Conservation (phyloP, 192 early-diverging fungal genomes). For the Podila clonocystis region DNA sequence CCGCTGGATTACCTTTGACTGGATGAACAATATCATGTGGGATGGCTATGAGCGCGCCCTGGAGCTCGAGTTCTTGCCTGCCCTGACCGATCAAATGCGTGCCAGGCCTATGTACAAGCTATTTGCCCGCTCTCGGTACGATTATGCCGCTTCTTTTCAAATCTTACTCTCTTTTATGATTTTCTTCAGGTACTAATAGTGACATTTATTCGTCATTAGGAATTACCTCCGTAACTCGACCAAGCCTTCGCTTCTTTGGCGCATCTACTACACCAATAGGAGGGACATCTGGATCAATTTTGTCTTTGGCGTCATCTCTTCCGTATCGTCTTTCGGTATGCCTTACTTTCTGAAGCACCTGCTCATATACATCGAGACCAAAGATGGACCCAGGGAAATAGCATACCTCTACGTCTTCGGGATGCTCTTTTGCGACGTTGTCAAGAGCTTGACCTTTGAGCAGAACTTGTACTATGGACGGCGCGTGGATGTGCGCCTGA, state of each 20-base stretch:
- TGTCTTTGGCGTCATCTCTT: conserved; percentile 40
- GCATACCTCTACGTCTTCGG: conserved; percentile 61
- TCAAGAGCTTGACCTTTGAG: conserved; percentile 53
- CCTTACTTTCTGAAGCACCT: conserved; percentile 59
- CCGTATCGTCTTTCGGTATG: conserved; percentile 57
- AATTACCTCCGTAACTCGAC: conserved; percentile 7
- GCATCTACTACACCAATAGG: conserved; percentile 33
- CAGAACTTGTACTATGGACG: conserved; percentile 62
- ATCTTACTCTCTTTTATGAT: neutral
- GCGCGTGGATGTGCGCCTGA: conserved; percentile 61
- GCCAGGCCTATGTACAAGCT: conserved; percentile 44
- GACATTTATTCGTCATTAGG: conserved; percentile 1
- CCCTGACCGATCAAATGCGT: conserved; percentile 45
- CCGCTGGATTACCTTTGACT: conserved; percentile 44
- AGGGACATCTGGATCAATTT: conserved; percentile 45
- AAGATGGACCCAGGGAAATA: conserved; percentile 36
- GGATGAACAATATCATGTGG: conserved; percentile 49
- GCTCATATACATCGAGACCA: conserved; percentile 50
- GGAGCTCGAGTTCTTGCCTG: conserved; percentile 26
- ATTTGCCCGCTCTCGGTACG: conserved; percentile 39
- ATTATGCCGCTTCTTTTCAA: neutral
- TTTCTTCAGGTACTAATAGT: too few relatives aligned
- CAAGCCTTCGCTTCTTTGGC: conserved; percentile 25
- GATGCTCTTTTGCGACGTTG: conserved; percentile 55
- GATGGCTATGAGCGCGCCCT: conserved; percentile 34